Evolutionary conservation across 108 stramenopile genomes (phyloP).

Genomic region (Skeletonema tropicum): DNA sequence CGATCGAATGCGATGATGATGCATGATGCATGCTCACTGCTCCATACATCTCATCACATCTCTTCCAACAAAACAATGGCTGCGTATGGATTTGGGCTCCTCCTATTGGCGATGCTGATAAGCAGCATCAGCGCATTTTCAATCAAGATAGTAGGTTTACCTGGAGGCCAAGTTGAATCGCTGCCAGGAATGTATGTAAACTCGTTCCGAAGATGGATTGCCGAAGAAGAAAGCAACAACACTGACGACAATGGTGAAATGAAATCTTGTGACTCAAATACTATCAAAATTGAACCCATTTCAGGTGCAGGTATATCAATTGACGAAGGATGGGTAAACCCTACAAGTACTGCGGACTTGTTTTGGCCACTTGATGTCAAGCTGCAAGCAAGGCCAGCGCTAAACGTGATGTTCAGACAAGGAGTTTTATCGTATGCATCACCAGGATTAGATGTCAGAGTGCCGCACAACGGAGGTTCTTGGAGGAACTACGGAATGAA

Average conservation of each 20-base stretch:
- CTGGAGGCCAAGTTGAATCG: constrained; percentile 35
- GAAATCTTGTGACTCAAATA: neutral
- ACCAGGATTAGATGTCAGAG: constrained; percentile 51
- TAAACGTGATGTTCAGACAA: constrained; percentile 40
- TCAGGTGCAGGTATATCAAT: constrained; percentile 17
- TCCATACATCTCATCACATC: too few species aligned
- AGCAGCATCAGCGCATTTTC: too few species aligned
- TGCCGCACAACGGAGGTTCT: constrained; percentile 22
- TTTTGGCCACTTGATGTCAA: constrained; percentile 56
- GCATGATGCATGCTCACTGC: too few species aligned
- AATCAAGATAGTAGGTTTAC: constrained; percentile 44
- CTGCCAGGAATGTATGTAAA: constrained; percentile 48
- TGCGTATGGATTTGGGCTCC: too few species aligned
- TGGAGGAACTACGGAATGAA: constrained; percentile 62
- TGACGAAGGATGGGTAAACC: constrained; percentile 54
- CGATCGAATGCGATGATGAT: too few species aligned
- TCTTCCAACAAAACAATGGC: too few species aligned
- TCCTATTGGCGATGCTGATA: too few species aligned
- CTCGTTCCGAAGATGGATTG: constrained; percentile 46
- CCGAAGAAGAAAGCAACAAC: constrained; percentile 13
- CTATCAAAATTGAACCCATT: constrained; percentile 28
- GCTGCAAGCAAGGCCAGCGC: constrained; percentile 45
- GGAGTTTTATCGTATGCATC: constrained; percentile 42
- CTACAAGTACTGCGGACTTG: constrained; percentile 47
- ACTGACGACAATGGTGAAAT: neutral